These are phyloP conservation scores for Dalbergia cultrata DNA, from an alignment of 306 rosid species.

Conservation along the genomic window DNA sequence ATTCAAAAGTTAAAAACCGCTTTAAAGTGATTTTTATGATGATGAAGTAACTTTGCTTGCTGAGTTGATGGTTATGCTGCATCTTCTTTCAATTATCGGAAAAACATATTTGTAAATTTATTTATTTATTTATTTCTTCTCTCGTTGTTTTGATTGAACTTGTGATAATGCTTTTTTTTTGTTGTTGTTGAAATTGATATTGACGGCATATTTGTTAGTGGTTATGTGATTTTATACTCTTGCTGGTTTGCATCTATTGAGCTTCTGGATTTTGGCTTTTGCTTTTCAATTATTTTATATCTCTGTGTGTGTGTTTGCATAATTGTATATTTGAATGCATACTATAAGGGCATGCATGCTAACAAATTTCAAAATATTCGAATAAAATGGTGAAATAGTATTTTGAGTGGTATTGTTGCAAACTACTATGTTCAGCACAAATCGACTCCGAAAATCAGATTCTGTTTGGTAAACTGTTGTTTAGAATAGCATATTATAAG, in stretches of 20 bases:
- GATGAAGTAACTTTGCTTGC: not conserved
- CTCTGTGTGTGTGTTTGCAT: not conserved
- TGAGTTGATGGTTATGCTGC: slow-evolving; percentile 31
- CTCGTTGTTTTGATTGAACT: slow-evolving; percentile 16
- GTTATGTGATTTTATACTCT: slow-evolving; percentile 10
- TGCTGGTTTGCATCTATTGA: slow-evolving; percentile 23
- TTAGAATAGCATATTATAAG: slow-evolving; percentile 6
- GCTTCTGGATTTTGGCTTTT: slow-evolving; percentile 4
- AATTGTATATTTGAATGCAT: not conserved
- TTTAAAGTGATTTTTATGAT: no score
- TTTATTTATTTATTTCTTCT: not conserved
- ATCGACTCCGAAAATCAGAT: not conserved
- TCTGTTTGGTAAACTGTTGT: not conserved
- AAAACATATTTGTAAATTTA: not conserved
- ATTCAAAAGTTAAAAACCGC: no score
- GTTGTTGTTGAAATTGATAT: not conserved
- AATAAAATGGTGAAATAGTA: not conserved
- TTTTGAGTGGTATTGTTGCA: slow-evolving; percentile 2
- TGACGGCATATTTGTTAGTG: not conserved
- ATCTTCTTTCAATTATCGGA: slow-evolving; percentile 28
- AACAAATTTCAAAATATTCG: not conserved
- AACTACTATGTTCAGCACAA: not conserved
- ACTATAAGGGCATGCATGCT: not conserved
- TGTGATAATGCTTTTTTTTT: slow-evolving; percentile 30
- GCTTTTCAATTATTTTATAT: slow-evolving; percentile 15